phyloP scores from a whole-genome alignment of 768 basidiomycete species.

The Phallus indusiatus region DNA sequence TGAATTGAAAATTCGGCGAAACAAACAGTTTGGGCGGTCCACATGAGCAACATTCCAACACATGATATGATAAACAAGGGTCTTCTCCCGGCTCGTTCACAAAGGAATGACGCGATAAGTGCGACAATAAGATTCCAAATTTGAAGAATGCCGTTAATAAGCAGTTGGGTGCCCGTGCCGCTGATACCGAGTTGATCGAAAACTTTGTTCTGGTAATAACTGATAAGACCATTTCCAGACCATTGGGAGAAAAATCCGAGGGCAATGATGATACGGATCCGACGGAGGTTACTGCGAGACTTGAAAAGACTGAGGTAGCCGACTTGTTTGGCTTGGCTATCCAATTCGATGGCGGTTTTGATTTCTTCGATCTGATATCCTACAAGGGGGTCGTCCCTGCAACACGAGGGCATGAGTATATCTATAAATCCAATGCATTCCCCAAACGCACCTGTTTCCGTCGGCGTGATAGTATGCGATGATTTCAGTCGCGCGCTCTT shows the following conservation, averaged over 20 bases:
- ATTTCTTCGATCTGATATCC: constrained; percentile 58
- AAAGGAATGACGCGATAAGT: constrained; percentile 21
- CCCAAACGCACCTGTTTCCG: constrained; percentile 25
- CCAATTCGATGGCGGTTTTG: constrained; percentile 42
- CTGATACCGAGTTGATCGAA: constrained; percentile 16
- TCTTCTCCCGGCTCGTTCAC: constrained; percentile 22
- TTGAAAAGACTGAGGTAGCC: constrained; percentile 62
- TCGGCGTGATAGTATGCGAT: constrained; percentile 50
- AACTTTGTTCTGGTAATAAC: constrained; percentile 15
- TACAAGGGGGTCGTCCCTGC: constrained; percentile 41
- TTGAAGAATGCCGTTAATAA: constrained; percentile 12
- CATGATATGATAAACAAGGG: constrained; percentile 18
- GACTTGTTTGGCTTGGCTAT: constrained; percentile 39
- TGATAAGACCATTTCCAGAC: constrained; percentile 43
- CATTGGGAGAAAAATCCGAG: constrained; percentile 66
- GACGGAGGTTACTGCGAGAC: constrained; percentile 63
- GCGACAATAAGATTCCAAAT: constrained; percentile 22
- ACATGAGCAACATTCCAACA: constrained; percentile 21
- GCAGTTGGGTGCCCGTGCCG: constrained; percentile 5
- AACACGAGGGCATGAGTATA: constrained; percentile 3
- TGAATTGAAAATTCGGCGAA: constrained; percentile 12
- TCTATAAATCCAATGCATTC: background rate
- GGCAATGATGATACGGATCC: constrained; percentile 68
- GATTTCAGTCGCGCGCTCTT: constrained; percentile 37
- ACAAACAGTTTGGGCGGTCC: constrained; percentile 17